These are phyloP conservation scores for Vigna unguiculata DNA, from an alignment of 306 rosid genomes.

Conservation along the genomic window DNA sequence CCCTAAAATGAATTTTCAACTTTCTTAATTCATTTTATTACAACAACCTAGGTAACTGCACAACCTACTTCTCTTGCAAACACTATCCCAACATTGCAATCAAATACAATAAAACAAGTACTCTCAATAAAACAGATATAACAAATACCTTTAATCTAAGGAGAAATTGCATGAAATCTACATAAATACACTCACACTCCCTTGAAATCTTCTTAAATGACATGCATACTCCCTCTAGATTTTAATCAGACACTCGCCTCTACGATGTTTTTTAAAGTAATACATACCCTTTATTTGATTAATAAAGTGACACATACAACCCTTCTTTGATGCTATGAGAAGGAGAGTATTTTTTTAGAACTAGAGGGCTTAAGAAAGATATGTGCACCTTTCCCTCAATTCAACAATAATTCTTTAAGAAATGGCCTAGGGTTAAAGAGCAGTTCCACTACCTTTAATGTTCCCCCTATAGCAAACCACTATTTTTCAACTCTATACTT, in stretches of 20 bases:
- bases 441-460: background rate
- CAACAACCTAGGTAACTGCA: background rate
- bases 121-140: background rate
- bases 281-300: background rate
- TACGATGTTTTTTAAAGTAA: background rate
- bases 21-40: conserved; percentile 11
- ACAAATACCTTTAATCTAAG: background rate
- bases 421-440: background rate
- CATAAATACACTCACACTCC: background rate
- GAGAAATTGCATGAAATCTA: background rate
- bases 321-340: background rate
- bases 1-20: conserved; percentile 6
- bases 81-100: conserved; percentile 9
- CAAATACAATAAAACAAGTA: background rate
- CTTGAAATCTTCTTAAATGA: background rate
- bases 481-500: conserved; percentile 4
- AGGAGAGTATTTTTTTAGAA: background rate
- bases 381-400: no score
- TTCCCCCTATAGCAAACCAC: background rate
- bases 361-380: no score
- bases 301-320: background rate
- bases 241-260: no score
- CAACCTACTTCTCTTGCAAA: conserved; percentile 3
- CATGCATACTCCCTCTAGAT: background rate
- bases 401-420: no score